Evolutionary conservation across 192 early-diverging fungal species (phyloP).

Genomic region (Backusella westeae): DNA sequence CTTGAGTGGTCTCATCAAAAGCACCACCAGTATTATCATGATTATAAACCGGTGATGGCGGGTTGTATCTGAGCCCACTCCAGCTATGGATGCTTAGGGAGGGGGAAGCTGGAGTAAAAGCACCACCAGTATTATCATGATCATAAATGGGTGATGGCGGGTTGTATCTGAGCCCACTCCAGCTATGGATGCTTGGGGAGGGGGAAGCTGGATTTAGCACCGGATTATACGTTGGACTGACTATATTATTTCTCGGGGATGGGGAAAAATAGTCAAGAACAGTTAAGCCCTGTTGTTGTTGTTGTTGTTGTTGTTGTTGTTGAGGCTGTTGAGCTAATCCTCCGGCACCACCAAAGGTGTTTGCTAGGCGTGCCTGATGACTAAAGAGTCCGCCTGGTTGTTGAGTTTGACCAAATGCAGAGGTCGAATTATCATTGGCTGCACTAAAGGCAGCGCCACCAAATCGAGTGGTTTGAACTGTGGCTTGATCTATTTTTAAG

Average conservation of each 20-base stretch:
- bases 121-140: background rate
- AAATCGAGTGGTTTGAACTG: conserved; percentile 30
- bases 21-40: background rate
- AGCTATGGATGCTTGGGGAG: no score
- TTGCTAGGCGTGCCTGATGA: conserved; percentile 16
- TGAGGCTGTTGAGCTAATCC: conserved; percentile 35
- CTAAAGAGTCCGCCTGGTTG: conserved; percentile 26
- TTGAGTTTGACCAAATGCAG: conserved; percentile 49
- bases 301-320: conserved; percentile 35
- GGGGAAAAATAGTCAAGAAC: no score
- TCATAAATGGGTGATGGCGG: no score
- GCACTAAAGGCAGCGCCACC: conserved; percentile 18
- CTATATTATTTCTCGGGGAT: no score
- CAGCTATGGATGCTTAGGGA: no score
- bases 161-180: no score
- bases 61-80: no score
- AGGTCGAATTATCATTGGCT: conserved; percentile 3
- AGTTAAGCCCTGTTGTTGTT: background rate
- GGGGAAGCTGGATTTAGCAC: no score
- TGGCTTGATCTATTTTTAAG: conserved; percentile 14
- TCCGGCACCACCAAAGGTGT: conserved; percentile 34
- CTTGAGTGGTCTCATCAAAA: conserved; percentile 26
- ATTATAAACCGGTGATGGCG: no score
- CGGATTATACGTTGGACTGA: no score
- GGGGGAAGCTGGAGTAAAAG: no score